Conservation (phyloP, 495 filamentous ascomycete genomes). For the Talaromyces ruber region DNA sequence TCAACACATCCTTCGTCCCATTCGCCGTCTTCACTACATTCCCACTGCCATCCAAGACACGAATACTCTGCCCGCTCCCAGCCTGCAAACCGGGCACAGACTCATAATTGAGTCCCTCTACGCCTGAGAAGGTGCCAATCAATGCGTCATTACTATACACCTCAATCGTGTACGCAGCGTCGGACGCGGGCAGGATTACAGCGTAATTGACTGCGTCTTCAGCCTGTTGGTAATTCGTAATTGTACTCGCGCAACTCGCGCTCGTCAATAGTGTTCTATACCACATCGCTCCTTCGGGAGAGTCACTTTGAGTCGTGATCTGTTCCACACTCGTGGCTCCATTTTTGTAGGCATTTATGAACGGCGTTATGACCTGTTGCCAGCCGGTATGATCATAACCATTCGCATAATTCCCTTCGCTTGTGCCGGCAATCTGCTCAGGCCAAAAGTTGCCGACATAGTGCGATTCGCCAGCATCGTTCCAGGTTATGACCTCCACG, state of each 20-base stretch:
- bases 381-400: slow-evolving; percentile 20
- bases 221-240: slow-evolving; percentile 6
- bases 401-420: neutral
- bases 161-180: slow-evolving; percentile 4
- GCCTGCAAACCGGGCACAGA: neutral
- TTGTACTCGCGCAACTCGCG: slow-evolving; percentile 2
- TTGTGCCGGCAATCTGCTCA: slow-evolving; percentile 17
- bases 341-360: slow-evolving; percentile 26
- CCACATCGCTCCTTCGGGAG: slow-evolving; percentile 10
- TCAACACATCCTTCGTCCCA: slow-evolving; percentile 7
- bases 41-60: neutral
- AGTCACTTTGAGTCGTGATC: neutral
- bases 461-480: slow-evolving; percentile 37
- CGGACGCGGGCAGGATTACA: slow-evolving; percentile 4
- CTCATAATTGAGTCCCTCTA: slow-evolving; percentile 8
- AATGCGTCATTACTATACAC: slow-evolving; percentile 7
- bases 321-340: slow-evolving; percentile 9
- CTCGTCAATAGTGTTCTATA: slow-evolving; percentile 9
- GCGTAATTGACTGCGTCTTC: slow-evolving; percentile 8
- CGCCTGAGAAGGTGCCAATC: slow-evolving; percentile 1
- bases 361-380: slow-evolving; percentile 21
- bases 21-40: slow-evolving; percentile 6
- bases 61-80: slow-evolving; percentile 4
- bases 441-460: slow-evolving; percentile 34
- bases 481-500: slow-evolving; percentile 24